Conservation (phyloP, 192 early-diverging fungal species). For the Mortierella hygrophila region DNA sequence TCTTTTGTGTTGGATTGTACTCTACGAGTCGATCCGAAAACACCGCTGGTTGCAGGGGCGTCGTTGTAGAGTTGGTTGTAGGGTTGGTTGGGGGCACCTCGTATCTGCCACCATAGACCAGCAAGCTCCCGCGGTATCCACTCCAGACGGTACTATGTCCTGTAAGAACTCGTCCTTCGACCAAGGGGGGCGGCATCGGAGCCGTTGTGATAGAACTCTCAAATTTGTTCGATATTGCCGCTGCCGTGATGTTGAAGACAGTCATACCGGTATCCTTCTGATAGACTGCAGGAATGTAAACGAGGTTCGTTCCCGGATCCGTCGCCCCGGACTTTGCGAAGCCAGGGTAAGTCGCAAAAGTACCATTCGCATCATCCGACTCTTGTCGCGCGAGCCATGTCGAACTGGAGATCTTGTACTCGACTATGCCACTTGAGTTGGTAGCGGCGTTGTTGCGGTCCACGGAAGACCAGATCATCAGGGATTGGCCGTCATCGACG, state of each 20-base stretch:
- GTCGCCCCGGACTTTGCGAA: neutral
- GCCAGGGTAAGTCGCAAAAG: too few species aligned
- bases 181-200: neutral
- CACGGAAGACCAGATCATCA: neutral
- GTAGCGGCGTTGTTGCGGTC: too few species aligned
- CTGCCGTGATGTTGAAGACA: neutral
- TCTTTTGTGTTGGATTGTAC: neutral
- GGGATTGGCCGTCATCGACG: neutral
- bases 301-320: neutral
- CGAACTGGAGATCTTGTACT: neutral
- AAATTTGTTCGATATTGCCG: neutral
- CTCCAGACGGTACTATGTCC: neutral
- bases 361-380: accelerated
- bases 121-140: neutral
- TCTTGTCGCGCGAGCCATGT: neutral
- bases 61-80: neutral
- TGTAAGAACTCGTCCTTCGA: neutral
- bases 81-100: too few species aligned
- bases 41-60: neutral
- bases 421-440: too few species aligned
- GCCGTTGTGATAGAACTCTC: too few species aligned
- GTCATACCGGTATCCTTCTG: neutral
- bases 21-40: neutral
- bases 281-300: neutral
- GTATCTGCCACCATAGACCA: conserved; percentile 2